phyloP scores from a whole-genome alignment of 2,329 filamentous ascomycete genomes.

The Paecilomyces niveus region DNA sequence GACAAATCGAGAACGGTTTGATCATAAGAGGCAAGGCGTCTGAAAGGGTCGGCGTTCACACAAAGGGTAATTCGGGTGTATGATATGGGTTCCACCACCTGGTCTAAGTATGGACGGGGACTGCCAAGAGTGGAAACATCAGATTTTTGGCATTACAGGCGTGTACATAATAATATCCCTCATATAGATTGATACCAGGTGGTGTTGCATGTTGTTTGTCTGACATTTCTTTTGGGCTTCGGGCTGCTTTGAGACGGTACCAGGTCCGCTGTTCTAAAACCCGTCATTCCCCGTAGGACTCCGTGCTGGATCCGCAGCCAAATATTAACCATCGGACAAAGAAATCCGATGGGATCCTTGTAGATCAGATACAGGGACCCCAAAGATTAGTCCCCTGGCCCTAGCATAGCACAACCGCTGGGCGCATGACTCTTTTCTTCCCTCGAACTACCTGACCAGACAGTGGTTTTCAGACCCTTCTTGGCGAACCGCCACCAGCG shows the following conservation, averaged over 20 bases:
- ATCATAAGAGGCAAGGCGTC: conserved; percentile 1
- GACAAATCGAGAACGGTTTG: not conserved
- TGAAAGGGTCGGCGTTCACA: not conserved
- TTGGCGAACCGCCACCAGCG: too few relatives aligned
- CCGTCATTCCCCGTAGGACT: too few relatives aligned
- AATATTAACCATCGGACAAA: too few relatives aligned
- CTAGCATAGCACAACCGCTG: too few relatives aligned
- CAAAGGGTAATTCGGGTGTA: not conserved
- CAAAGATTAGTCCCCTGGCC: too few relatives aligned
- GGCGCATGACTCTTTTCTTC: too few relatives aligned
- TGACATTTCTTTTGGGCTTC: not conserved
- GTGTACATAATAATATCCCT: not conserved
- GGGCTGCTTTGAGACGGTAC: not conserved
- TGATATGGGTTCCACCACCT: not conserved
- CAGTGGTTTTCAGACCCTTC: too few relatives aligned
- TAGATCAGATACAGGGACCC: too few relatives aligned
- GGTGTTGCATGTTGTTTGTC: not conserved
- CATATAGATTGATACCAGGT: not conserved
- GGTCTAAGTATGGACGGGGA: not conserved
- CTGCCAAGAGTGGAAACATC: not conserved
- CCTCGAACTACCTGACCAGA: too few relatives aligned
- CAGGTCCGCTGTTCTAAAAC: too few relatives aligned
- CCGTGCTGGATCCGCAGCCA: too few relatives aligned
- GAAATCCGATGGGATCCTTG: too few relatives aligned
- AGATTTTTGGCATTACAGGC: not conserved